Conservation (phyloP, 495 filamentous ascomycete genomes). For the Podospora didyma region DNA sequence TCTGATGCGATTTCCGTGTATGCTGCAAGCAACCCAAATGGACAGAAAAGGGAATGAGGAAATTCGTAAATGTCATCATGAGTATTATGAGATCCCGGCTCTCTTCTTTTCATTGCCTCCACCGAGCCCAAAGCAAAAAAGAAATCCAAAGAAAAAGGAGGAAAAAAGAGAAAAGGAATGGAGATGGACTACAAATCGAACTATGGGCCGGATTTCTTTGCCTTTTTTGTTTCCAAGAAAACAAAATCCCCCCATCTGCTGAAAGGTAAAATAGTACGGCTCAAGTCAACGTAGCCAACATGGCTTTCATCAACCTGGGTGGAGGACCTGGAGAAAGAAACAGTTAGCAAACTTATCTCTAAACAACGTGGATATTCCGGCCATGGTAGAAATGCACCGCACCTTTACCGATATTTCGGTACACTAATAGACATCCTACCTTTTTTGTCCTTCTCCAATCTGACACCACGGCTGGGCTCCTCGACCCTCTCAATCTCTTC, state of each 20-base stretch:
- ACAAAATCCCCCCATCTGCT: background rate
- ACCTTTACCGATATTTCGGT: constrained; percentile 50
- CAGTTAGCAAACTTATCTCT: constrained; percentile 16
- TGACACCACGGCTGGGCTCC: constrained; percentile 52
- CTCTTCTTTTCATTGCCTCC: background rate
- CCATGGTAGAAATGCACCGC: constrained; percentile 14
- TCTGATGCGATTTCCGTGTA: background rate
- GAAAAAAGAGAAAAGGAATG: too few species aligned
- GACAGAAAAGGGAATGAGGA: background rate
- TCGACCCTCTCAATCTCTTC: constrained; percentile 50
- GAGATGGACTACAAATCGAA: too few species aligned
- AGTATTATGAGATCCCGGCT: background rate
- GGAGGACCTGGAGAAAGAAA: constrained; percentile 39
- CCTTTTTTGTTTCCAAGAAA: background rate
- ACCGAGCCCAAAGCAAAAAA: background rate
- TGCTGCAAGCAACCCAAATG: background rate
- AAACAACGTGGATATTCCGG: background rate
- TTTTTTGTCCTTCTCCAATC: constrained; percentile 78
- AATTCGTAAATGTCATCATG: background rate
- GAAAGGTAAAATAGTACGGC: background rate
- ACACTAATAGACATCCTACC: constrained; percentile 74
- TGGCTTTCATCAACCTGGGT: constrained; percentile 63
- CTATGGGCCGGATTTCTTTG: too few species aligned
- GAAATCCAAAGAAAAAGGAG: background rate
- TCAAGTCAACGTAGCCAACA: constrained; percentile 75